A percentile compares a stretch with the other conserved stretches of the same genome.
Evolutionary conservation across 495 filamentous ascomycete species (phyloP).

Genomic region (Rostrohypoxylon terebratum): DNA sequence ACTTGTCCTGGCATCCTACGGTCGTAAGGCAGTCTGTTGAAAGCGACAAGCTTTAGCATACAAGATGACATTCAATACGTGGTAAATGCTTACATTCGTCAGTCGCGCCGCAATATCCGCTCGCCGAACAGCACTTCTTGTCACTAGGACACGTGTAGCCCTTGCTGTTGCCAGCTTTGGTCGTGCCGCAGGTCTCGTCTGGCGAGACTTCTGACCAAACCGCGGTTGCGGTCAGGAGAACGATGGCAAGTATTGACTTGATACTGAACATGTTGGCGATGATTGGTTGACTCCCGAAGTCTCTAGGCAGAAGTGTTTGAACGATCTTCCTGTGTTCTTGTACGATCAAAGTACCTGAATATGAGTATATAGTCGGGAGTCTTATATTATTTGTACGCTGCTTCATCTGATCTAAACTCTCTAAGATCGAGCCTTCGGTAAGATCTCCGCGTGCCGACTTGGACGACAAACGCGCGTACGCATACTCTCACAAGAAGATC

Average conservation of each 20-base stretch:
- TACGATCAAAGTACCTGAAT: neutral
- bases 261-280: conserved; percentile 28
- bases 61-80: no score
- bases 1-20: conserved; percentile 50
- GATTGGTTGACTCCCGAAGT: neutral
- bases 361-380: neutral
- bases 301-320: neutral
- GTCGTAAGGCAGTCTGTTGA: conserved; percentile 47
- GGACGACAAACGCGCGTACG: conserved; percentile 31
- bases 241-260: conserved; percentile 20
- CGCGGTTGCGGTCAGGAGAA: conserved; percentile 49
- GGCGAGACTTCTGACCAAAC: conserved; percentile 49
- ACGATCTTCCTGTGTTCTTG: neutral
- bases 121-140: conserved; percentile 51
- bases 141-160: conserved; percentile 52
- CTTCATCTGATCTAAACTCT: neutral
- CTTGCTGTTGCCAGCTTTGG: conserved; percentile 42
- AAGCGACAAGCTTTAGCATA: no score
- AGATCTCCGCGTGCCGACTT: conserved; percentile 20
- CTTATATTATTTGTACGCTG: conserved; percentile 7
- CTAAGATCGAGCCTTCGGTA: neutral
- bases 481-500: conserved; percentile 4
- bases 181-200: conserved; percentile 51
- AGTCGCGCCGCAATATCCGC: conserved; percentile 53
- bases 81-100: conserved; percentile 32